A percentile compares a stretch with the other conserved stretches of the same genome.
Conservation (phyloP, 2,329 filamentous ascomycete genomes). For the Hymenoscyphus occultus region DNA sequence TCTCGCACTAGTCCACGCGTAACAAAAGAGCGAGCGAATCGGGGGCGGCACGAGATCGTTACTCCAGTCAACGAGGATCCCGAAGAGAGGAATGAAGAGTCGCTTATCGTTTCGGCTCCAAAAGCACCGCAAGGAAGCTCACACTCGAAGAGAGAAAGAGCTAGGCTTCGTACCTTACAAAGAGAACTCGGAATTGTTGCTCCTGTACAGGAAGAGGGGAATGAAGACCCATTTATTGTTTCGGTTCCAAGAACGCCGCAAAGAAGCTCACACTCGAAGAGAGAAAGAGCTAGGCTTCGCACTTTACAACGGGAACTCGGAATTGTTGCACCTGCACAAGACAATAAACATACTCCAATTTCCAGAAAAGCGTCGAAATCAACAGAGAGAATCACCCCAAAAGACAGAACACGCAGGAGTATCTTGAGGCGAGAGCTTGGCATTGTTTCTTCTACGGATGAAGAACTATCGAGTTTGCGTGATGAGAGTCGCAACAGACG, state of each 20-base stretch:
- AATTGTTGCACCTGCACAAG: neutral
- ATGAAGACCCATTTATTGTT: neutral
- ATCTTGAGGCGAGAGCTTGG: slow-evolving; percentile 7
- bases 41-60: neutral
- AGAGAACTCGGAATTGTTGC: neutral
- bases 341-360: neutral
- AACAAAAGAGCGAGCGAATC: neutral
- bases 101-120: neutral
- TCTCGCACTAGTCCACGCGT: neutral
- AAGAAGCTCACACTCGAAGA: neutral
- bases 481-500: neutral
- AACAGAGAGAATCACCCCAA: neutral
- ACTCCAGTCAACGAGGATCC: neutral
- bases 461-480: no score
- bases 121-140: neutral
- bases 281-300: neutral
- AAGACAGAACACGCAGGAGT: neutral
- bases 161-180: neutral
- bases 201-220: neutral
- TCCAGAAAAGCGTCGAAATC: neutral
- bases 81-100: neutral
- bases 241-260: neutral
- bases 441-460: neutral
- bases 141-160: neutral
- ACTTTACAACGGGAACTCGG: neutral